Conservation (phyloP, 192 early-diverging fungal species). For the Linnemannia zychae region DNA sequence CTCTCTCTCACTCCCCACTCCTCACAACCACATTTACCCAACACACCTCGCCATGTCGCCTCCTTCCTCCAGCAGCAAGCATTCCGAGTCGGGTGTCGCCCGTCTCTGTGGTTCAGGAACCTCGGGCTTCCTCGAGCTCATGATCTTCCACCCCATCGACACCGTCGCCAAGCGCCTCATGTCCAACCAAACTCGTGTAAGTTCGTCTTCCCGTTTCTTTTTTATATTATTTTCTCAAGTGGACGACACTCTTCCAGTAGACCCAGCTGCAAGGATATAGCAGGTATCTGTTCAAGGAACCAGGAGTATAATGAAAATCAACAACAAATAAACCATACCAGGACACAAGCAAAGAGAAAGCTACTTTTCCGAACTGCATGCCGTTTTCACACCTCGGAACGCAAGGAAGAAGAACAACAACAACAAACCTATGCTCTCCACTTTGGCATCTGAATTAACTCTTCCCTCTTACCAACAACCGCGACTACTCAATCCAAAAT, state of each 20-base stretch:
- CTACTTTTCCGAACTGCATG: not conserved
- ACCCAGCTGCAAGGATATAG: too few relatives aligned
- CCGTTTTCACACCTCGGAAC: not conserved
- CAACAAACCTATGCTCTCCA: too few relatives aligned
- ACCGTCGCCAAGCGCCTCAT: constrained; percentile 99
- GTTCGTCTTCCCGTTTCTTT: constrained; percentile 8
- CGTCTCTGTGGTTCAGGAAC: constrained; percentile 91
- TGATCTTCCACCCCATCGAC: constrained; percentile 98
- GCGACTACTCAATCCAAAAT: constrained; percentile 4
- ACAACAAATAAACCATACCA: not conserved
- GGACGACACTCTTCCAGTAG: not conserved
- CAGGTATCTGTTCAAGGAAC: not conserved
- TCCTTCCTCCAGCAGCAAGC: constrained; percentile 66
- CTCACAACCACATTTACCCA: constrained; percentile 15
- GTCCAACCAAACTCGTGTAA: constrained; percentile 90
- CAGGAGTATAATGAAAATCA: not conserved
- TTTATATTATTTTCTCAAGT: not conserved
- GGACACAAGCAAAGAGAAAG: not conserved
- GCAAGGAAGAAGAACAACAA: not conserved
- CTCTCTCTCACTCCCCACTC: constrained; percentile 1
- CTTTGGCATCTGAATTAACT: constrained; percentile 1
- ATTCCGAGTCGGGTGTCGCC: constrained; percentile 90
- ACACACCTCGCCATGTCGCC: constrained; percentile 59
- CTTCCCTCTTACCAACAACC: not conserved
- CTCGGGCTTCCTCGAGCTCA: constrained; percentile 94